Percentiles rank a stretch among this genome's conserved stretches.
Evolutionary conservation across 179 eudicot genomes (phyloP).

Genomic region (Corrigiola litoralis): DNA sequence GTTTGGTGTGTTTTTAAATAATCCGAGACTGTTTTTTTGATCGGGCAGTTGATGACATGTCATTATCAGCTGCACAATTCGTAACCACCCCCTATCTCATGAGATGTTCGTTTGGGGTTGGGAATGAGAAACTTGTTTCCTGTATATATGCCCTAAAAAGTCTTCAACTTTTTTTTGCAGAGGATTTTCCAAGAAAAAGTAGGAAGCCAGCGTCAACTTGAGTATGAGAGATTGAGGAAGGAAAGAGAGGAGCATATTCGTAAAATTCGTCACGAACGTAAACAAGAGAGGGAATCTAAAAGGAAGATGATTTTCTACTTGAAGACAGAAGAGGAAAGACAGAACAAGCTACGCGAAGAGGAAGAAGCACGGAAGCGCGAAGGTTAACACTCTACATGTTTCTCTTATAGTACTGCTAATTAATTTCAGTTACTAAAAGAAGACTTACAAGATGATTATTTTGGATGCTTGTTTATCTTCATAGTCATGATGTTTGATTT

Average conservation of each 20-base stretch:
- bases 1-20: too few species aligned
- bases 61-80: too few species aligned
- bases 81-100: too few species aligned
- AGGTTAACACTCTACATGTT: constrained; percentile 37
- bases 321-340: constrained; percentile 67
- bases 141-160: too few species aligned
- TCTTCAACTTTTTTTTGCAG: constrained; percentile 24
- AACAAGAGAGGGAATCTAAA: constrained; percentile 55
- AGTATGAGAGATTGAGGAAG: constrained; percentile 42
- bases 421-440: neutral
- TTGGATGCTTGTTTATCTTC: too few species aligned
- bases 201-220: constrained; percentile 39
- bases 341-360: constrained; percentile 52
- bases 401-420: neutral
- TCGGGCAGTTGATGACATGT: too few species aligned
- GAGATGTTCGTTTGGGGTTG: too few species aligned
- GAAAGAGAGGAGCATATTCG: constrained; percentile 53
- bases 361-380: constrained; percentile 78
- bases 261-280: constrained; percentile 46
- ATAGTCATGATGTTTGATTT: too few species aligned
- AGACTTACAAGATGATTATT: too few species aligned
- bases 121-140: too few species aligned
- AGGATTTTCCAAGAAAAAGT: constrained; percentile 53
- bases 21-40: too few species aligned
- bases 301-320: constrained; percentile 67